Evolutionary conservation across 148 eudicot species (phyloP).

Genomic region (Chenopodium suecicum): DNA sequence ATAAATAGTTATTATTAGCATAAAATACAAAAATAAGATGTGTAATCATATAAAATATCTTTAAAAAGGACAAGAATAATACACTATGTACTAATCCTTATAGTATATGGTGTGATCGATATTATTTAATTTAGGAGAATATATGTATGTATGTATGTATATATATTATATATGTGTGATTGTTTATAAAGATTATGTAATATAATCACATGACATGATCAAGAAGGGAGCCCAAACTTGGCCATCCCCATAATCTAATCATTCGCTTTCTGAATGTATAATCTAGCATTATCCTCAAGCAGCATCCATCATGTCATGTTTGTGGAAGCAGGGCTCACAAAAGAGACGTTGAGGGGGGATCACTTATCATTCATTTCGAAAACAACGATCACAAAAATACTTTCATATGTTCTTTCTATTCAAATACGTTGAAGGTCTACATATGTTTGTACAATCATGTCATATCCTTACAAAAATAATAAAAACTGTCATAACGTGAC

Average conservation of each 20-base stretch:
- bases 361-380: constrained; percentile 20
- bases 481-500: too few relatives aligned
- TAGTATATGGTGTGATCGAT: constrained; percentile 1
- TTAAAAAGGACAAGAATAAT: constrained; percentile 3
- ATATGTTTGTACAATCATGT: too few relatives aligned
- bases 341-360: constrained; percentile 11
- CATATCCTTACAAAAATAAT: too few relatives aligned
- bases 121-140: constrained; percentile 1
- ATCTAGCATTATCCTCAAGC: constrained; percentile 27
- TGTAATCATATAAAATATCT: neutral
- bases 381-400: too few relatives aligned
- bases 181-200: neutral
- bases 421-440: too few relatives aligned
- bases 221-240: constrained; percentile 15
- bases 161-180: too few relatives aligned
- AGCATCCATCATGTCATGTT: constrained; percentile 25
- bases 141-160: neutral
- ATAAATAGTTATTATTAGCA: neutral
- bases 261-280: neutral
- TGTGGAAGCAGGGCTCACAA: constrained; percentile 22
- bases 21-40: neutral
- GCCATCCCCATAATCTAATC: constrained; percentile 13
- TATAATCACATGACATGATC: constrained; percentile 3
- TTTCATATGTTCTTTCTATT: too few relatives aligned
- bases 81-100: neutral